Evolutionary conservation across 192 early-diverging fungal genomes (phyloP).

Genomic region (Spizellomyces punctatus): DNA sequence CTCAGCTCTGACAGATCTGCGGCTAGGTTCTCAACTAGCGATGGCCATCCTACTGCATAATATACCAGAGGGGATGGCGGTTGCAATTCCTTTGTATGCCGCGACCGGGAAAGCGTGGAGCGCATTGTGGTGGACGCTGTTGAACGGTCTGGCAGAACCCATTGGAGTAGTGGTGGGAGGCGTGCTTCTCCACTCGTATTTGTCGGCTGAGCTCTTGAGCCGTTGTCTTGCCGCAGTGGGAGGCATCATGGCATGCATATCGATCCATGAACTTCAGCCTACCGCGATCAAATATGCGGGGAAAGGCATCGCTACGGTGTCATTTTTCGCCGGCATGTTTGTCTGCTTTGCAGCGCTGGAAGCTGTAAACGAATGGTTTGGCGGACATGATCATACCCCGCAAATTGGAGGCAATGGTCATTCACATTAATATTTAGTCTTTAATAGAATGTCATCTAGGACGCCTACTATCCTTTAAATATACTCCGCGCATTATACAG

Average conservation of each 20-base stretch:
- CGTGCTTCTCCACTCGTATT: conserved; percentile 33
- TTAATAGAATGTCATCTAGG: neutral
- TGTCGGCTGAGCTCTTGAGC: conserved; percentile 38
- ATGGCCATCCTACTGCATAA: conserved; percentile 58
- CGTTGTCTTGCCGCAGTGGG: conserved; percentile 50
- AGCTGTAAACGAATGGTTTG: conserved; percentile 45
- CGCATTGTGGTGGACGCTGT: conserved; percentile 51
- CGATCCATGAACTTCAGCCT: conserved; percentile 55
- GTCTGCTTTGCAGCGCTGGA: conserved; percentile 50
- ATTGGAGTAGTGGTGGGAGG: conserved; percentile 50
- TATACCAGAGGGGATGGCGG: conserved; percentile 60
- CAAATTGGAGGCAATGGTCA: neutral
- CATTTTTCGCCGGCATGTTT: conserved; percentile 51
- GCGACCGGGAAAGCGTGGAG: conserved; percentile 38
- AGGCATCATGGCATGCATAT: conserved; percentile 60
- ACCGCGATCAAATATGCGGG: conserved; percentile 53
- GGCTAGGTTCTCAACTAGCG: conserved; percentile 50
- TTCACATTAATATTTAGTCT: conserved; percentile 1
- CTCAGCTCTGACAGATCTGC: conserved; percentile 41
- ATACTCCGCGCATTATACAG: neutral
- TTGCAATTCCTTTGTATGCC: conserved; percentile 58
- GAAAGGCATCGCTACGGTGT: conserved; percentile 37
- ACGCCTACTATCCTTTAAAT: neutral
- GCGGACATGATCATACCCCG: conserved; percentile 17
- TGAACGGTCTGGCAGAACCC: conserved; percentile 57